phyloP scores from a whole-genome alignment of 805 yeast species.

The Komagataella ulmi region DNA sequence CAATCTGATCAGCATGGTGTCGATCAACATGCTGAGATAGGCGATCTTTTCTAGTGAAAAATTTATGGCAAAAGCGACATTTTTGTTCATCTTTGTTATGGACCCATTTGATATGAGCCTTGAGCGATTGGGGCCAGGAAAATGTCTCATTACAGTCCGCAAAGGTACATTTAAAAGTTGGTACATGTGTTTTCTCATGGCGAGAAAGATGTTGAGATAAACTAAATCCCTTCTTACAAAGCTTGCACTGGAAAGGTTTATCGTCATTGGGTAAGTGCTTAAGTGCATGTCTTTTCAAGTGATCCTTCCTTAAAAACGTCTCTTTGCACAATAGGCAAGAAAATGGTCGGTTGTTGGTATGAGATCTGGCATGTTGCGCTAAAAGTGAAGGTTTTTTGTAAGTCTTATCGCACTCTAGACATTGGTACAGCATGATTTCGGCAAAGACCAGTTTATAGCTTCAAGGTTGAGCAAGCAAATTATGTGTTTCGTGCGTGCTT shows the following conservation, averaged over 20 bases:
- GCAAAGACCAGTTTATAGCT: neutral
- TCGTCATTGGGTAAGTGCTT: conserved; percentile 40
- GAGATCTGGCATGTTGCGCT: conserved; percentile 71
- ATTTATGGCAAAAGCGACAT: conserved; percentile 52
- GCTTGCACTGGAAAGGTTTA: conserved; percentile 60
- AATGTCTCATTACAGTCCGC: conserved; percentile 57
- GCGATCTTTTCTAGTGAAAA: conserved; percentile 50
- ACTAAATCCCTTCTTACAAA: conserved; percentile 75
- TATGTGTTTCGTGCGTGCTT: neutral
- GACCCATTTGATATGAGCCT: conserved; percentile 52
- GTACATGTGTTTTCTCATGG: conserved; percentile 73
- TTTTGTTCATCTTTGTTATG: conserved; percentile 43
- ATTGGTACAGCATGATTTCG: conserved; percentile 30
- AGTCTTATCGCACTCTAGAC: conserved; percentile 57
- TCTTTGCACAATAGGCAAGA: conserved; percentile 51
- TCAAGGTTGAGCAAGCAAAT: neutral
- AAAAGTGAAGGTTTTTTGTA: conserved; percentile 73
- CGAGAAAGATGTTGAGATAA: conserved; percentile 70
- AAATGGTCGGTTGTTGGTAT: conserved; percentile 71
- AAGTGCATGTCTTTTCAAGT: conserved; percentile 59
- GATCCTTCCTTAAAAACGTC: conserved; percentile 65
- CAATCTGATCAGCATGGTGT: conserved; percentile 37
- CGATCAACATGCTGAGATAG: conserved; percentile 54
- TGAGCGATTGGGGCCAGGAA: conserved; percentile 60
- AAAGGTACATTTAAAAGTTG: conserved; percentile 45